These are phyloP conservation scores for Daldinia caldariorum DNA, from an alignment of 495 filamentous ascomycete genomes.

Conservation along the genomic window DNA sequence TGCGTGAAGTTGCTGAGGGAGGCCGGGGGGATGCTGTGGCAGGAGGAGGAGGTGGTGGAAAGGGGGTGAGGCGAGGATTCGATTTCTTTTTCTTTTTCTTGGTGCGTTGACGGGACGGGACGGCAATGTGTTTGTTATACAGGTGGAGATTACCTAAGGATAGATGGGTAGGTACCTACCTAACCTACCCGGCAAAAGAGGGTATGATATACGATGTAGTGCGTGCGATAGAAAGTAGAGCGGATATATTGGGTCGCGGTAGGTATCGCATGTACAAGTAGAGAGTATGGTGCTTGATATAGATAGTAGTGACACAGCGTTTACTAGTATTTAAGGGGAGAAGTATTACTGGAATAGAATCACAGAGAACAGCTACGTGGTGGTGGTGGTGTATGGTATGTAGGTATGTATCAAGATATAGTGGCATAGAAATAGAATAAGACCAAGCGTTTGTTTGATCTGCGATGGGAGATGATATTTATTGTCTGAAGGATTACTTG, in stretches of 20 bases:
- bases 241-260: background rate
- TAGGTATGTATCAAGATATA: too few species aligned
- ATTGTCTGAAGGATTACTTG: too few species aligned
- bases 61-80: background rate
- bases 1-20: constrained; percentile 72
- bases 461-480: too few species aligned
- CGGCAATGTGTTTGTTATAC: background rate
- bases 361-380: too few species aligned
- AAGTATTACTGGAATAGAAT: background rate
- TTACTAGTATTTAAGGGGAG: background rate
- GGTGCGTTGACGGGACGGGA: too few species aligned
- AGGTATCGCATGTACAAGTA: background rate
- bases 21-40: constrained; percentile 73
- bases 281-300: background rate
- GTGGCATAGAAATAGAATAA: too few species aligned
- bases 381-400: too few species aligned
- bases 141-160: background rate
- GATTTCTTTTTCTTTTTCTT: background rate
- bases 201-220: background rate
- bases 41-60: constrained; percentile 27
- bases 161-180: too few species aligned
- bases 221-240: background rate
- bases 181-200: too few species aligned
- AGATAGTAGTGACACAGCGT: background rate
- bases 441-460: too few species aligned